Conservation (phyloP, 768 basidiomycete genomes). For the Russula emetica region DNA sequence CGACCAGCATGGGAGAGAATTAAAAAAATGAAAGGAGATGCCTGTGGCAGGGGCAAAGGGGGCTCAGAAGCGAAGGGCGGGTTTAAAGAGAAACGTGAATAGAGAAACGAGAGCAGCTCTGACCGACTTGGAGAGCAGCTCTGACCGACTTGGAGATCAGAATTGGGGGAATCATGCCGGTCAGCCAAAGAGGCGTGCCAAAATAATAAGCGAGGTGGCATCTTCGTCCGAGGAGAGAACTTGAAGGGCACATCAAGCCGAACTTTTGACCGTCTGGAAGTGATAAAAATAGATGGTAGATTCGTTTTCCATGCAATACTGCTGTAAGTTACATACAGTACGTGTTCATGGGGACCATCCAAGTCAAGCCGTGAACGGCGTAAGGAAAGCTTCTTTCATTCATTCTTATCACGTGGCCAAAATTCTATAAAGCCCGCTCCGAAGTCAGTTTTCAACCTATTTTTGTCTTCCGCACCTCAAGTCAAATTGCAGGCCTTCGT, state of each 20-base stretch:
- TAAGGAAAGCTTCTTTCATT: neutral
- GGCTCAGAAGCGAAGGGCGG: neutral
- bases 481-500: constrained; percentile 29
- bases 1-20: constrained; percentile 14
- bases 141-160: too few relatives aligned
- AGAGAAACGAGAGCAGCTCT: neutral
- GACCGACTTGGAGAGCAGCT: too few relatives aligned
- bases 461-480: constrained; percentile 26
- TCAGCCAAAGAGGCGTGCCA: neutral
- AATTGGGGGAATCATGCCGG: neutral
- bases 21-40: neutral
- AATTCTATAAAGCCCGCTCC: neutral
- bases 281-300: neutral
- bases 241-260: neutral
- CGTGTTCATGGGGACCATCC: neutral
- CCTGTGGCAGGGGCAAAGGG: neutral
- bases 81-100: neutral
- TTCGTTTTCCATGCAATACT: neutral
- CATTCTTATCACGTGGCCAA: neutral
- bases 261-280: neutral
- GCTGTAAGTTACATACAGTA: neutral
- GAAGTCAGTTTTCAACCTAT: neutral
- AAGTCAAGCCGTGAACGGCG: neutral
- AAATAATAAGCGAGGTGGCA: neutral
- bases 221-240: constrained; percentile 3